These are phyloP conservation scores for Vitis labrusca DNA, from an alignment of 164 flowering plant species.

Conservation along the genomic window DNA sequence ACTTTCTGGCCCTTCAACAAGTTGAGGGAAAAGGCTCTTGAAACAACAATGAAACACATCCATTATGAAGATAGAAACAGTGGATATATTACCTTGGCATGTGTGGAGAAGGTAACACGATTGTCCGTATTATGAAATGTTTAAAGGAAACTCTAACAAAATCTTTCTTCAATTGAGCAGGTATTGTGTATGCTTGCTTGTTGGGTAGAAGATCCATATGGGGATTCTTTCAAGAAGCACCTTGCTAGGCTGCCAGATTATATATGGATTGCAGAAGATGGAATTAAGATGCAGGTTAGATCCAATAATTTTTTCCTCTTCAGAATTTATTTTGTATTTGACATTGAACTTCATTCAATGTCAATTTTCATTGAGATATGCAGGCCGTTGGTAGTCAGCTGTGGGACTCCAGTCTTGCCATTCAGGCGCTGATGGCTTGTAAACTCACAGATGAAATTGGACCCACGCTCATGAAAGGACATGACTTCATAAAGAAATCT, in stretches of 20 bases:
- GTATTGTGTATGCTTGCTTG: constrained; percentile 56
- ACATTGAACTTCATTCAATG: too few relatives aligned
- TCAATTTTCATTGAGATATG: constrained; percentile 23
- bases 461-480: constrained; percentile 31
- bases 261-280: too few relatives aligned
- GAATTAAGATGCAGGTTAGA: constrained; percentile 9
- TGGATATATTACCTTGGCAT: constrained; percentile 32
- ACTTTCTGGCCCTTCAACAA: constrained; percentile 44
- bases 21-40: constrained; percentile 37
- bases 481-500: constrained; percentile 37
- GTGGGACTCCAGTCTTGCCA: constrained; percentile 43
- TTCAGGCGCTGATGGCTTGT: constrained; percentile 38
- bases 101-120: too few relatives aligned
- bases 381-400: constrained; percentile 39
- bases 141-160: too few relatives aligned
- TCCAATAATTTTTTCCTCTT: too few relatives aligned
- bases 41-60: constrained; percentile 37
- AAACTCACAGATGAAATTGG: constrained; percentile 32
- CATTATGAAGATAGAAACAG: constrained; percentile 53
- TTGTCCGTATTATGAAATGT: too few relatives aligned
- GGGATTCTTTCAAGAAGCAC: too few relatives aligned
- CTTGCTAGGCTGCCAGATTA: constrained; percentile 12
- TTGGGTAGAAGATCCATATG: too few relatives aligned
- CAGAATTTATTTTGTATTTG: too few relatives aligned
- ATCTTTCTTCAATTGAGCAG: constrained; percentile 3